Evolutionary conservation across 495 filamentous ascomycete genomes (phyloP).

Genomic region (Penicillium goetzii): DNA sequence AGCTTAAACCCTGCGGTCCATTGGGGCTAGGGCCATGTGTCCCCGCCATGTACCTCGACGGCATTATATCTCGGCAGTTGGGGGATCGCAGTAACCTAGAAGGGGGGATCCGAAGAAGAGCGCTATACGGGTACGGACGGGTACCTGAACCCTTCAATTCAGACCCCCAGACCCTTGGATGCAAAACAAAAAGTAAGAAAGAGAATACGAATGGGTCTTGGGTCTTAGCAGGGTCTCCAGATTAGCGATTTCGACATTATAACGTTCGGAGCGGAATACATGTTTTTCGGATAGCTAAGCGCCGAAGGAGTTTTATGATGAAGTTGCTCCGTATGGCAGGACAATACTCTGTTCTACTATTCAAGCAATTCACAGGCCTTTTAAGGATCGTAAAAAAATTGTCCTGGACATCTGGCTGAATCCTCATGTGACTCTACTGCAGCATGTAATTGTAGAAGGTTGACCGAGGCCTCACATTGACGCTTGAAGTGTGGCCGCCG

Average conservation of each 20-base stretch:
- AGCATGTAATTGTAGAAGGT: too few species aligned
- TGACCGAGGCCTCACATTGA: too few species aligned
- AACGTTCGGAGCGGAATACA: too few species aligned
- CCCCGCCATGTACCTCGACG: constrained; percentile 27
- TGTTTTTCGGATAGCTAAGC: too few species aligned
- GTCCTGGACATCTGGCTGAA: too few species aligned
- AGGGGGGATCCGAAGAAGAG: background rate
- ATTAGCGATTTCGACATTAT: constrained; percentile 34
- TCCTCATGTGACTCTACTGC: too few species aligned
- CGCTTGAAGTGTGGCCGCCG: too few species aligned
- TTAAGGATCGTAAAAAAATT: too few species aligned
- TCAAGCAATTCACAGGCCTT: too few species aligned
- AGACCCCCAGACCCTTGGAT: background rate
- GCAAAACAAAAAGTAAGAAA: background rate
- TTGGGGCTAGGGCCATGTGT: constrained; percentile 8
- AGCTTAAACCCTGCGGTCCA: constrained; percentile 27
- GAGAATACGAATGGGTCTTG: constrained; percentile 23
- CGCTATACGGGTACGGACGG: background rate
- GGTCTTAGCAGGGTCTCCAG: constrained; percentile 25
- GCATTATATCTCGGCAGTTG: constrained; percentile 40
- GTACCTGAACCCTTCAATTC: background rate
- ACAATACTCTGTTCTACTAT: too few species aligned
- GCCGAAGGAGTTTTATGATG: too few species aligned
- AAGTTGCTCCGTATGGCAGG: too few species aligned
- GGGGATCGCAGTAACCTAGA: constrained; percentile 9